phyloP scores from a whole-genome alignment of 306 rosid species.

The Abrus pulchellus region DNA sequence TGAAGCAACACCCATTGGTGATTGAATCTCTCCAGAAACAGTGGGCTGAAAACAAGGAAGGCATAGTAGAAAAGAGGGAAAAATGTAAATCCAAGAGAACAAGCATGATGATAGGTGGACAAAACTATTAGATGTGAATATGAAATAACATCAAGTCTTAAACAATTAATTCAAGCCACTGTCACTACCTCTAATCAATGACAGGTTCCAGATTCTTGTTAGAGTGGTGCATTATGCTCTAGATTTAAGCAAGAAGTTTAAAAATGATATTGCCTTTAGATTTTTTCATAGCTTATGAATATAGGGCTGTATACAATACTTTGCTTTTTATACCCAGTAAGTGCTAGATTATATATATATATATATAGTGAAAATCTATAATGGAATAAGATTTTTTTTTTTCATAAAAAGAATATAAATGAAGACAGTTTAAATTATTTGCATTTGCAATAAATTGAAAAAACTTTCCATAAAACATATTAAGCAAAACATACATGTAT shows the following conservation, averaged over 20 bases:
- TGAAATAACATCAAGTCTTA: conserved; percentile 23
- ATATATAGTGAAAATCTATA: too few species aligned
- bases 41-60: conserved; percentile 71
- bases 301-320: not conserved
- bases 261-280: not conserved
- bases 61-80: not conserved
- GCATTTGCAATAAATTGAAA: too few species aligned
- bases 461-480: too few species aligned
- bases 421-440: not conserved
- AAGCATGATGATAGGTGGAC: not conserved
- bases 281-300: not conserved
- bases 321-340: not conserved
- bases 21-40: conserved; percentile 84
- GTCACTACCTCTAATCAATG: conserved; percentile 3
- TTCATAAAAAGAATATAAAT: not conserved
- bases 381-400: not conserved
- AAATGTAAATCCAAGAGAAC: not conserved
- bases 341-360: not conserved
- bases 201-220: conserved; percentile 21
- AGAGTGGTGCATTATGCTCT: not conserved
- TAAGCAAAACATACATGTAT: too few species aligned
- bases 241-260: conserved; percentile 18
- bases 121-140: conserved; percentile 25
- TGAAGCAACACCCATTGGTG: conserved; percentile 87
- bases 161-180: not conserved